phyloP scores from a whole-genome alignment of 257 asterid genomes.

The Prunella vulgaris region DNA sequence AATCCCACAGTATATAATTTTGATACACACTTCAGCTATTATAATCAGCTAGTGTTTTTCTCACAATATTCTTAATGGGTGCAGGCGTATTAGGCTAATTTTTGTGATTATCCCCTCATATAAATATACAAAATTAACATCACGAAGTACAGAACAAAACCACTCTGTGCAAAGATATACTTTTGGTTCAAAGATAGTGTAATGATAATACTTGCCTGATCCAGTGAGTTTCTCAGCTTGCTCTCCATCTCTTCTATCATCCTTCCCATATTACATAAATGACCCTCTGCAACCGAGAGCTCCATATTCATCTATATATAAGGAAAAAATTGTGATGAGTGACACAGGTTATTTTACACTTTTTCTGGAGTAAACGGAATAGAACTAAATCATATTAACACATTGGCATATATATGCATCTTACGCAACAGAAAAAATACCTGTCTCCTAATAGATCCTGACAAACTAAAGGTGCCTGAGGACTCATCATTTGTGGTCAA shows the following conservation, averaged over 20 bases:
- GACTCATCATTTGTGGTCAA: constrained; percentile 82
- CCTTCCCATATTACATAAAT: constrained; percentile 92
- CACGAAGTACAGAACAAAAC: neutral
- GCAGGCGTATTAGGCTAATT: neutral
- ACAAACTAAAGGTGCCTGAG: constrained; percentile 82
- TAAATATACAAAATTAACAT: neutral
- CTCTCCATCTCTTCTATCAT: constrained; percentile 99
- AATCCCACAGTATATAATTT: neutral
- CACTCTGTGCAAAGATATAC: neutral
- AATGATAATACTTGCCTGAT: constrained; percentile 52
- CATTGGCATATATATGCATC: neutral
- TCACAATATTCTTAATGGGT: neutral
- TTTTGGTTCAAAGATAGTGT: neutral
- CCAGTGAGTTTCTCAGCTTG: constrained; percentile 88
- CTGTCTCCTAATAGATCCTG: constrained; percentile 99
- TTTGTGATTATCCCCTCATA: neutral
- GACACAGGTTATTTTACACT: neutral
- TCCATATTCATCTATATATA: constrained; percentile 74
- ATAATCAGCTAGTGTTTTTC: neutral
- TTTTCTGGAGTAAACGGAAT: neutral
- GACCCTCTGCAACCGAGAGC: constrained; percentile 78
- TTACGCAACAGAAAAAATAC: constrained; percentile 27
- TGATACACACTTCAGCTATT: neutral
- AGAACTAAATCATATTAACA: neutral
- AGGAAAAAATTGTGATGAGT: neutral